Evolutionary conservation across 495 filamentous ascomycete species (phyloP), one percentile per base, ranked within the genome.

Genomic region (Neurospora sp.): DNA sequence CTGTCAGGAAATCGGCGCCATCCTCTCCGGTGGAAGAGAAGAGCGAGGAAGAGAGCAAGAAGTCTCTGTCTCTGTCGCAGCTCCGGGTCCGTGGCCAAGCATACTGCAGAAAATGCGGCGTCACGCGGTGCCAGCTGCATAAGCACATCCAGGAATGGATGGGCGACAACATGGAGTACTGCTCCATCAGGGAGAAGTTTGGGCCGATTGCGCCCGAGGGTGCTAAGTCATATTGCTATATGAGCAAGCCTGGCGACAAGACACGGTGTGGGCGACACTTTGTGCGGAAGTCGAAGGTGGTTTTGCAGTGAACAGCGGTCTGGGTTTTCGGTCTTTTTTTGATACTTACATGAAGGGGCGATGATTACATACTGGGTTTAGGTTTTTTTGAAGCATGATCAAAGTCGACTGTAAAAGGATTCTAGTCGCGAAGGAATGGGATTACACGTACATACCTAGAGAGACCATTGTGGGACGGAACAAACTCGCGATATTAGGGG

Each of bases 111-210:
- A 85, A 86, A 73, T 88, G 86, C 74, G 85, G 85, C 38, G 80
- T 85, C 37, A 84, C 81, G 22, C 80, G 85, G 37, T 88, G 86
- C 76, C 85, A 87, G 79, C 80, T 88, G 71, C 83, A 86, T 77
- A 83, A 83, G 73, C 86, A 88, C 71, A 83, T 88, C 74, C 80
- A 82, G 75, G 77, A 81, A n/a, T 87, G 85, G 85, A 81, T 86
- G 80, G 85, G 83, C 53, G 75, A 82, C 14, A 80, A 73, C 38
- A 41, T 76, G 44, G 86, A 88, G 74, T 88, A 87, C 74, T 88
- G 86, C 80, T 77, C 74, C 39, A 80, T 88, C 42, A 83, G 78
- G 75, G 80, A 84, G 72, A 87, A 84, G 79, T 88, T 84, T 74
- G 85, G 85, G 22, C 74, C 78, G 41, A 76, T 76, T 7, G 83